phyloP scores from a whole-genome alignment of 2,329 filamentous ascomycete genomes.

The Phoma sp. region DNA sequence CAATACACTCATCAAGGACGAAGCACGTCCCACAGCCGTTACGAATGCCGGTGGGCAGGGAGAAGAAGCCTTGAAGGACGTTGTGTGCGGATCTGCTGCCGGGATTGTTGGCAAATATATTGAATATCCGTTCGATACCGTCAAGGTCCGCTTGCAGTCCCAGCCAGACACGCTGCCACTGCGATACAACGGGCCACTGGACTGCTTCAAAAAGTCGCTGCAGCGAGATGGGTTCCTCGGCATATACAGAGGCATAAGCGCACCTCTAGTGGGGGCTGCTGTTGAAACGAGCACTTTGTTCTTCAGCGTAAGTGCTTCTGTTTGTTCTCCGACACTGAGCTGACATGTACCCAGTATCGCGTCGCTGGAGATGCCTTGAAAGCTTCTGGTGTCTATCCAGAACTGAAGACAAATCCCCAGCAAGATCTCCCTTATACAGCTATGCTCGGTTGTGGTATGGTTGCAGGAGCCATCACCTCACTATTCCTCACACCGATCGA shows the following conservation, averaged over 20 bases:
- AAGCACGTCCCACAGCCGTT: constrained; percentile 19
- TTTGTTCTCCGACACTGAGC: constrained; percentile 4
- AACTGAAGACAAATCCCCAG: constrained; percentile 45
- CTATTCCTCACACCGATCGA: constrained; percentile 93
- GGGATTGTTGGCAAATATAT: constrained; percentile 94
- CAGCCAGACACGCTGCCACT: constrained; percentile 84
- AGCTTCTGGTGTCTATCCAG: constrained; percentile 63
- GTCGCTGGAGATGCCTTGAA: constrained; percentile 65
- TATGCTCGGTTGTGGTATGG: constrained; percentile 80
- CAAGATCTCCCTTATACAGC: constrained; percentile 74
- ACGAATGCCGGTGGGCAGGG: constrained; percentile 51
- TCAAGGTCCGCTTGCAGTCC: constrained; percentile 97
- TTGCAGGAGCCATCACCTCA: constrained; percentile 87
- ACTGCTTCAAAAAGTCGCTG: constrained; percentile 91
- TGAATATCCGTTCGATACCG: constrained; percentile 97
- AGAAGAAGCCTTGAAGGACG: constrained; percentile 79
- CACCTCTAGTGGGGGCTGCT: constrained; percentile 87
- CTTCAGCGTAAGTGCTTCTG: constrained; percentile 67
- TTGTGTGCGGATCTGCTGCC: constrained; percentile 87
- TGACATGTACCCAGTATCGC: constrained; percentile 51
- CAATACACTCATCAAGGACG: constrained; percentile 27
- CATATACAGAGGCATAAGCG: constrained; percentile 91
- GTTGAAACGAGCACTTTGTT: constrained; percentile 92
- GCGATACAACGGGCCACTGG: constrained; percentile 82
- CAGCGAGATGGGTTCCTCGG: constrained; percentile 78